These are phyloP conservation scores for Kodamaea nitidulidarum DNA, from an alignment of 805 yeast species.

Conservation along the genomic window DNA sequence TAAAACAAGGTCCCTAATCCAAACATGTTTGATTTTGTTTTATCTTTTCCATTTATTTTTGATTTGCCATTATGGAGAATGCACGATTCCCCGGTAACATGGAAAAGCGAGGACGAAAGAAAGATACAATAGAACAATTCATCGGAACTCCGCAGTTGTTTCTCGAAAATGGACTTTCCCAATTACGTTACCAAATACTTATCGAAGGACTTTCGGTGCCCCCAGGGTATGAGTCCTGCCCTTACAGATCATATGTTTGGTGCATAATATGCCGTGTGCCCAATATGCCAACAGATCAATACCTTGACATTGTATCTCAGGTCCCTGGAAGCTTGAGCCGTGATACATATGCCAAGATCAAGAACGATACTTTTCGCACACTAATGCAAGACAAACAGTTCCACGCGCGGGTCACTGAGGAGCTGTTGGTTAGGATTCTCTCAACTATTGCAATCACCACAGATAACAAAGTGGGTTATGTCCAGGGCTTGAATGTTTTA, in stretches of 20 bases:
- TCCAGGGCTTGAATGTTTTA: constrained; percentile 89
- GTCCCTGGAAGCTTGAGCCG: constrained; percentile 48
- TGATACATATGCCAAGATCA: constrained; percentile 60
- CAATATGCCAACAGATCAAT: constrained; percentile 52
- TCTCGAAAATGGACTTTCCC: constrained; percentile 47
- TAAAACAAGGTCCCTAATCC: constrained; percentile 59
- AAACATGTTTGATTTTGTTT: constrained; percentile 37
- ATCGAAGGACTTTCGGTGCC: constrained; percentile 40
- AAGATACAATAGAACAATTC: constrained; percentile 53
- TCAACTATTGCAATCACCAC: constrained; percentile 63
- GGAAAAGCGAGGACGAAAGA: constrained; percentile 34
- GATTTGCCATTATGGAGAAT: not conserved
- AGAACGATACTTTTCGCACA: constrained; percentile 83
- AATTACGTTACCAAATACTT: constrained; percentile 41
- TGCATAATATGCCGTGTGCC: constrained; percentile 65
- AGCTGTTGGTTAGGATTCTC: constrained; percentile 60
- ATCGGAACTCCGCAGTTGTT: constrained; percentile 43
- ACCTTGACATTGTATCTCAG: constrained; percentile 44
- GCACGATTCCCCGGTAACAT: not conserved
- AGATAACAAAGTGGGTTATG: constrained; percentile 48
- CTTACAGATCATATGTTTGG: constrained; percentile 78
- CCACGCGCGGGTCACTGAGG: constrained; percentile 64
- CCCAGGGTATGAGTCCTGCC: constrained; percentile 50
- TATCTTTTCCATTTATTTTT: not conserved
- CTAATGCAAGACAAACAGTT: constrained; percentile 69